A percentile compares a stretch with the other conserved stretches of the same genome.
Conservation (phyloP, 352 stramenopile genomes). For the Phytopythium mirpurense region DNA sequence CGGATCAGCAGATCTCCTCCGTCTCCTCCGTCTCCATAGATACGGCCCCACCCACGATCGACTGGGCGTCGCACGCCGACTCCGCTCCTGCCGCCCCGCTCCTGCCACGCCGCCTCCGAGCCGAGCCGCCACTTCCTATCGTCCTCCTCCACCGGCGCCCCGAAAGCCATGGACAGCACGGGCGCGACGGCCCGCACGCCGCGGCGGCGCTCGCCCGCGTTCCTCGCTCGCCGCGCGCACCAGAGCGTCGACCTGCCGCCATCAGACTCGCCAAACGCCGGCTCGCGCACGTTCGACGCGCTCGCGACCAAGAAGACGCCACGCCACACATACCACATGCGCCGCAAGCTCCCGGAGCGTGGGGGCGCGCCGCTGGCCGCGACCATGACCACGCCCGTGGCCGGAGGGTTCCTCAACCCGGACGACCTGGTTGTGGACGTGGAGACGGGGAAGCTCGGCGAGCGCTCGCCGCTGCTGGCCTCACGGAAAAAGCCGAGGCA, state of each 20-base stretch:
- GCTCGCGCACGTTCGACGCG: conserved; percentile 27
- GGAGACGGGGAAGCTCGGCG: conserved; percentile 8
- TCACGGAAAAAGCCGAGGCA: conserved; percentile 11
- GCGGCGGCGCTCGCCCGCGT: conserved; percentile 29
- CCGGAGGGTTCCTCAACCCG: conserved; percentile 5
- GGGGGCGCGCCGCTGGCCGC: conserved; percentile 5
- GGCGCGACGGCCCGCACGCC: conserved; percentile 72
- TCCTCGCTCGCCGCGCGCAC: conserved; percentile 11
- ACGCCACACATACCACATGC: conserved; percentile 44
- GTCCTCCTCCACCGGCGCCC: neutral
- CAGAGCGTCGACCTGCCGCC: conserved; percentile 8
- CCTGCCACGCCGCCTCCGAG: too few species aligned
- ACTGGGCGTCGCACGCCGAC: neutral
- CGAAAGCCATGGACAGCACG: conserved; percentile 64
- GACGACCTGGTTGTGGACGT: conserved; percentile 29
- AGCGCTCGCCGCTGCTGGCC: conserved; percentile 13
- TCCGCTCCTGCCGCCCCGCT: neutral
- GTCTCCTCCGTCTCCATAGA: conserved; percentile 2
- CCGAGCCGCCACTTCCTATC: neutral
- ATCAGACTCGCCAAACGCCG: conserved; percentile 22
- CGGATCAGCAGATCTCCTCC: too few species aligned
- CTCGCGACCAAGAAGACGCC: conserved; percentile 34
- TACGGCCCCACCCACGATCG: neutral
- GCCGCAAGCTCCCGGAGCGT: conserved; percentile 8
- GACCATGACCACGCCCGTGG: neutral